Evolutionary conservation across 2,329 filamentous ascomycete species (phyloP).

Genomic region (Plenodomus biglobosus): DNA sequence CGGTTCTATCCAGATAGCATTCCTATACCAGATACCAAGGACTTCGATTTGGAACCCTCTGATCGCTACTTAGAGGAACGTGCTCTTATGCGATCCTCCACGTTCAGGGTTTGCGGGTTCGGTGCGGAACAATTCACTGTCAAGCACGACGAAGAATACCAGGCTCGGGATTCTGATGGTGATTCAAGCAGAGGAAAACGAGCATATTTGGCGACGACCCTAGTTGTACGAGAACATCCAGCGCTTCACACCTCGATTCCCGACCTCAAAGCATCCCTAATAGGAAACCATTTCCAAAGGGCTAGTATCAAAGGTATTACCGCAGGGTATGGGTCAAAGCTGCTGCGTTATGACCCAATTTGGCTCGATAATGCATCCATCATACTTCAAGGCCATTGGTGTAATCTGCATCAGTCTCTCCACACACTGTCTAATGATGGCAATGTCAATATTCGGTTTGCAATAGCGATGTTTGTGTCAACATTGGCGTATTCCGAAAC

Average conservation of each 20-base stretch:
- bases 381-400: conserved; percentile 21
- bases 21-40: conserved; percentile 15
- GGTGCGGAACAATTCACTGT: conserved; percentile 35
- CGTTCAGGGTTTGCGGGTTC: conserved; percentile 32
- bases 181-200: conserved; percentile 12
- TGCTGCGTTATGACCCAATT: conserved; percentile 21
- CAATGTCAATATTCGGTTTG: too few species aligned
- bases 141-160: conserved; percentile 26
- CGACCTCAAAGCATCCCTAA: conserved; percentile 4
- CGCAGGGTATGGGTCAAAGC: neutral
- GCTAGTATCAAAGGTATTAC: conserved; percentile 5
- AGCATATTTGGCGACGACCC: conserved; percentile 12
- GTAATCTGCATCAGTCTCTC: conserved; percentile 23
- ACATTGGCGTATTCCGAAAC: conserved; percentile 25
- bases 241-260: conserved; percentile 15
- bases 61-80: conserved; percentile 25
- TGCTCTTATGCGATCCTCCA: conserved; percentile 33
- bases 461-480: conserved; percentile 29
- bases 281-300: conserved; percentile 9
- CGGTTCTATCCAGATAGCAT: conserved; percentile 5
- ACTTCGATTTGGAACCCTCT: conserved; percentile 7
- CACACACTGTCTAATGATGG: too few species aligned
- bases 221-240: conserved; percentile 22
- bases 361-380: conserved; percentile 20
- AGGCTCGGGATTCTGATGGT: conserved; percentile 11